Evolutionary conservation across 495 filamentous ascomycete species (phyloP).

Genomic region (Zalerion maritima): DNA sequence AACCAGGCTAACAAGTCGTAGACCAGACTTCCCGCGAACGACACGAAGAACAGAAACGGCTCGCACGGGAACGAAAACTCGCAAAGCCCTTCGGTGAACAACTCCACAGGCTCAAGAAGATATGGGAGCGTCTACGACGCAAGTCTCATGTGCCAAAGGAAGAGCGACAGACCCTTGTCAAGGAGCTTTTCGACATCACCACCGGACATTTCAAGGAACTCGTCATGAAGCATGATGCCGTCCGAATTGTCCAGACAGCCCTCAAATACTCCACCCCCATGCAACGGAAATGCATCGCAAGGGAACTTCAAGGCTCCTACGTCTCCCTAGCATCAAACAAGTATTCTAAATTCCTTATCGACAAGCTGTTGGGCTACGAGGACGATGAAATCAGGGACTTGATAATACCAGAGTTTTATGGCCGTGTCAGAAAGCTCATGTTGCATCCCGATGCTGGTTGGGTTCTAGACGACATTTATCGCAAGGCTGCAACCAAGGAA

Average conservation of each 20-base stretch:
- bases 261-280: constrained; percentile 83
- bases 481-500: constrained; percentile 62
- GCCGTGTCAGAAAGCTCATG: constrained; percentile 77
- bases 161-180: constrained; percentile 72
- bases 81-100: constrained; percentile 84
- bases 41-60: constrained; percentile 81
- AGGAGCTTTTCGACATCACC: constrained; percentile 80
- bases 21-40: constrained; percentile 57
- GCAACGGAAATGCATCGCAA: constrained; percentile 74
- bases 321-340: constrained; percentile 74
- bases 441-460: constrained; percentile 91
- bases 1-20: constrained; percentile 6
- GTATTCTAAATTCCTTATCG: constrained; percentile 93
- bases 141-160: constrained; percentile 81
- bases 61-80: constrained; percentile 77
- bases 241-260: constrained; percentile 86
- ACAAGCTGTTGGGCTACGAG: constrained; percentile 83
- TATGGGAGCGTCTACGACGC: constrained; percentile 86
- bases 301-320: constrained; percentile 76
- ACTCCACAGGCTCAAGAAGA: constrained; percentile 79
- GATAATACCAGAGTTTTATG: constrained; percentile 89
- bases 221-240: constrained; percentile 95
- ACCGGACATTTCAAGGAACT: constrained; percentile 84
- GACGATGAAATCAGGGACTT: constrained; percentile 70
- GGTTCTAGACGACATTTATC: constrained; percentile 94